Conservation (phyloP, 805 yeast genomes). For the Ogataea salicorniae region DNA sequence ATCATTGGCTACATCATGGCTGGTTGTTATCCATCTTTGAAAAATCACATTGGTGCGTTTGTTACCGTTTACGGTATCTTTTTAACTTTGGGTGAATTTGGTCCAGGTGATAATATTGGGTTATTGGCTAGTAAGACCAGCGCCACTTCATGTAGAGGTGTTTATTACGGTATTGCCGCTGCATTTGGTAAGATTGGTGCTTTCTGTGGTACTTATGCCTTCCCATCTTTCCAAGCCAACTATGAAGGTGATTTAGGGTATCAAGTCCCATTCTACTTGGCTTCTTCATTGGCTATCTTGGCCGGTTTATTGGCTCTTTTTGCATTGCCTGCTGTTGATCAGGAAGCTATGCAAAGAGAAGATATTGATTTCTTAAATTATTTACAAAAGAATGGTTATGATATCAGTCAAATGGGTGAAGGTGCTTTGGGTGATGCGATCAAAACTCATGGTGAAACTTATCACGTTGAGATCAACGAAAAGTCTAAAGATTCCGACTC, state of each 20-base stretch:
- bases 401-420: slow-evolving; percentile 51
- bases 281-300: slow-evolving; percentile 70
- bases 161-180: slow-evolving; percentile 86
- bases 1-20: slow-evolving; percentile 82
- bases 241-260: slow-evolving; percentile 59
- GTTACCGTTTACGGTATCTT: slow-evolving; percentile 87
- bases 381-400: slow-evolving; percentile 65
- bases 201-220: slow-evolving; percentile 82
- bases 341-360: slow-evolving; percentile 74
- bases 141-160: slow-evolving; percentile 85
- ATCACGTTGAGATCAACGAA: background rate
- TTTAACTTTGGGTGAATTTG: slow-evolving; percentile 83
- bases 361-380: slow-evolving; percentile 68
- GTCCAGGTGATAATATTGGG: slow-evolving; percentile 92
- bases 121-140: slow-evolving; percentile 79
- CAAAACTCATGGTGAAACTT: slow-evolving; percentile 2
- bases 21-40: slow-evolving; percentile 52
- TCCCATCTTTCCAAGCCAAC: slow-evolving; percentile 69
- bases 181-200: slow-evolving; percentile 93
- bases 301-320: slow-evolving; percentile 66
- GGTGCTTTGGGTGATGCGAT: slow-evolving; percentile 23
- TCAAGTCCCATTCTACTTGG: slow-evolving; percentile 76
- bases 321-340: slow-evolving; percentile 76
- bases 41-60: slow-evolving; percentile 65
- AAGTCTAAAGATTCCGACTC: background rate